Evolutionary conservation across 2,329 filamentous ascomycete genomes (phyloP).

Genomic region (Rhexocercosporidium sp.): DNA sequence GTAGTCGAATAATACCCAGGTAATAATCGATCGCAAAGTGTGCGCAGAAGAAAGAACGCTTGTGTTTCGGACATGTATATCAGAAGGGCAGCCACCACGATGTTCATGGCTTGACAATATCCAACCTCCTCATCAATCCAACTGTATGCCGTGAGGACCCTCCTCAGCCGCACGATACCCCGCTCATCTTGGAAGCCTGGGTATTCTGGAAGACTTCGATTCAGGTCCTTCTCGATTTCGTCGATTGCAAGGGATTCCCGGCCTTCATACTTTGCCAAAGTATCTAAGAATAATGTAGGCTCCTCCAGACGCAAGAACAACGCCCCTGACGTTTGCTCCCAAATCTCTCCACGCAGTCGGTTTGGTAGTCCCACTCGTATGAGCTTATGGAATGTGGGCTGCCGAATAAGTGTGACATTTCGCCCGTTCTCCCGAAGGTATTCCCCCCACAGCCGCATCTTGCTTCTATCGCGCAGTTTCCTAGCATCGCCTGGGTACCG

Average conservation of each 20-base stretch:
- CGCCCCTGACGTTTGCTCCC: slow-evolving; percentile 93
- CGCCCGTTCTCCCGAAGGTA: slow-evolving; percentile 95
- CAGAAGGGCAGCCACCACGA: slow-evolving; percentile 94
- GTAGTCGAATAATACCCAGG: slow-evolving; percentile 98
- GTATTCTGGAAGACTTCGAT: slow-evolving; percentile 95
- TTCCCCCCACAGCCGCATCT: slow-evolving; percentile 97
- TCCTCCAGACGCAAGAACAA: slow-evolving; percentile 87
- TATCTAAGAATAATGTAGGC: slow-evolving; percentile 83
- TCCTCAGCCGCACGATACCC: slow-evolving; percentile 85
- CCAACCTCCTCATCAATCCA: slow-evolving; percentile 96
- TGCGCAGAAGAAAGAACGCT: slow-evolving; percentile 91
- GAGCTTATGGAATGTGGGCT: slow-evolving; percentile 97
- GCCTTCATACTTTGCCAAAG: slow-evolving; percentile 80
- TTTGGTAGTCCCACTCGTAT: slow-evolving; percentile 96
- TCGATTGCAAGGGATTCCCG: slow-evolving; percentile 94
- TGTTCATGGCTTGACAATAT: slow-evolving; percentile 99
- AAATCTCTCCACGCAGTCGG: slow-evolving; percentile 88
- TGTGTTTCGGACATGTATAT: slow-evolving; percentile 98
- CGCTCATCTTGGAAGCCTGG: slow-evolving; percentile 96
- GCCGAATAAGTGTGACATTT: slow-evolving; percentile 88
- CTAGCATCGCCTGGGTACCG: slow-evolving; percentile 93
- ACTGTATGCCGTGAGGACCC: slow-evolving; percentile 95
- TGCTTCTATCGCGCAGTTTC: slow-evolving; percentile 91
- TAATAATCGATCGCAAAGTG: slow-evolving; percentile 89
- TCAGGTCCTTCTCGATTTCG: slow-evolving; percentile 98